phyloP scores from a whole-genome alignment of 2,329 filamentous ascomycete species.

The Pezicula radicicola region DNA sequence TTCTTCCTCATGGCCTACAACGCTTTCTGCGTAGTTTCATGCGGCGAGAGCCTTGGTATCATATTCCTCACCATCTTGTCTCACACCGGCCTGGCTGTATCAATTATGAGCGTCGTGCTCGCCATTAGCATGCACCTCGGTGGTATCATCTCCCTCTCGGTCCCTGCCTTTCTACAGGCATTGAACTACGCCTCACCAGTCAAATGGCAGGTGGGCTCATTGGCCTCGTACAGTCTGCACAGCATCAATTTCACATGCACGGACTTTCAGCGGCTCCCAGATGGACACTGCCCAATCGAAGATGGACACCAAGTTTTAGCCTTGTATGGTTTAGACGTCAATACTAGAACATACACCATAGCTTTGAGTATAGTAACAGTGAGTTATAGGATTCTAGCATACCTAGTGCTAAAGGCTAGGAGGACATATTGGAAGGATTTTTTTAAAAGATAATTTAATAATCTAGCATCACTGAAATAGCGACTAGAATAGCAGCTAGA shows the following conservation, averaged over 20 bases:
- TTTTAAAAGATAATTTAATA: no score
- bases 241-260: conserved; percentile 60
- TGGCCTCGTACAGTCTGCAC: conserved; percentile 61
- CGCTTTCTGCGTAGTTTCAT: conserved; percentile 67
- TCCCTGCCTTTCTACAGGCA: conserved; percentile 59
- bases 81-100: conserved; percentile 72
- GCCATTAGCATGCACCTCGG: conserved; percentile 66
- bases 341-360: conserved; percentile 57
- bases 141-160: conserved; percentile 64
- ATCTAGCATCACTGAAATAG: no score
- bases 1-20: conserved; percentile 65
- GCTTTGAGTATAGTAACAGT: conserved; percentile 60
- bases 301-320: conserved; percentile 63
- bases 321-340: conserved; percentile 62
- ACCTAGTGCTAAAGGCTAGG: conserved; percentile 49
- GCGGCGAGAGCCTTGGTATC: conserved; percentile 71
- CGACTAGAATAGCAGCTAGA: no score
- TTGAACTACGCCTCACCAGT: conserved; percentile 69
- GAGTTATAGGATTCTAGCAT: conserved; percentile 61
- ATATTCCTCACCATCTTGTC: conserved; percentile 72
- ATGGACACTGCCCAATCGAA: conserved; percentile 59
- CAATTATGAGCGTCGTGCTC: conserved; percentile 64
- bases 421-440: conserved; percentile 44
- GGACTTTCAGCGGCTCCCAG: conserved; percentile 50
- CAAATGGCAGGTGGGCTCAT: conserved; percentile 62